Percentiles rank a stretch among this genome's conserved stretches.
phyloP scores from a whole-genome alignment of 1,284 basidiomycete genomes.

The Papiliotrema laurentii region DNA sequence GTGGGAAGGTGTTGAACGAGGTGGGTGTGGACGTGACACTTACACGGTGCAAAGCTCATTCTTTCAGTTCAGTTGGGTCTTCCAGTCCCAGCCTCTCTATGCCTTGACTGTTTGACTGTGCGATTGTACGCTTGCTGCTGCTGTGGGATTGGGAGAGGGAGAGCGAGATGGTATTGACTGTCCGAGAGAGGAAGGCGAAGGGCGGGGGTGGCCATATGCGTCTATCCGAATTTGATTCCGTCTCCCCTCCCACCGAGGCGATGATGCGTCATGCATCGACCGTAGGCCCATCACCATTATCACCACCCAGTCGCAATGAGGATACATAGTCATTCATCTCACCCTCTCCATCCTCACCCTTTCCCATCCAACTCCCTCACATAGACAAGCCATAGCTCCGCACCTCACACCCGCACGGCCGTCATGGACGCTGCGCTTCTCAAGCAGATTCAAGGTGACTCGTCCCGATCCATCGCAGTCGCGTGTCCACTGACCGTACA shows the following conservation, averaged over 20 bases:
- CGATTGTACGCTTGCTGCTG: background rate
- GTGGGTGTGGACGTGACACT: constrained; percentile 5
- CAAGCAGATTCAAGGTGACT: constrained; percentile 40
- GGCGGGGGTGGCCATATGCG: background rate
- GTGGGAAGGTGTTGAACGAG: background rate
- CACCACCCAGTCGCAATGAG: too few relatives aligned
- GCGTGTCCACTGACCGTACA: constrained; percentile 10
- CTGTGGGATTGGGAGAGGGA: background rate
- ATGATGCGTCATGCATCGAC: too few relatives aligned
- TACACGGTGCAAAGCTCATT: constrained; percentile 34
- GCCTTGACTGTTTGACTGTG: background rate
- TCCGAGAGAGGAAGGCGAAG: background rate
- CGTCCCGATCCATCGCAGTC: background rate
- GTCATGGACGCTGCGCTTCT: constrained; percentile 43
- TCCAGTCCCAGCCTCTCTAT: background rate
- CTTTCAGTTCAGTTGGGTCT: background rate
- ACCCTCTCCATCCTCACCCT: too few relatives aligned
- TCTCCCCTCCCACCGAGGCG: too few relatives aligned
- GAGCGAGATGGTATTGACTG: background rate
- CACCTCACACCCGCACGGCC: background rate
- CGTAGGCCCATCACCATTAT: too few relatives aligned
- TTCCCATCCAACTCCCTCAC: too few relatives aligned
- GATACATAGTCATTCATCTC: too few relatives aligned
- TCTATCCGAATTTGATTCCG: background rate
- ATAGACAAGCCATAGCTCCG: too few relatives aligned